A percentile compares a stretch with the other conserved stretches of the same genome.
Evolutionary conservation across 805 yeast genomes (phyloP).

Genomic region (Yamadazyma nakazawae): DNA sequence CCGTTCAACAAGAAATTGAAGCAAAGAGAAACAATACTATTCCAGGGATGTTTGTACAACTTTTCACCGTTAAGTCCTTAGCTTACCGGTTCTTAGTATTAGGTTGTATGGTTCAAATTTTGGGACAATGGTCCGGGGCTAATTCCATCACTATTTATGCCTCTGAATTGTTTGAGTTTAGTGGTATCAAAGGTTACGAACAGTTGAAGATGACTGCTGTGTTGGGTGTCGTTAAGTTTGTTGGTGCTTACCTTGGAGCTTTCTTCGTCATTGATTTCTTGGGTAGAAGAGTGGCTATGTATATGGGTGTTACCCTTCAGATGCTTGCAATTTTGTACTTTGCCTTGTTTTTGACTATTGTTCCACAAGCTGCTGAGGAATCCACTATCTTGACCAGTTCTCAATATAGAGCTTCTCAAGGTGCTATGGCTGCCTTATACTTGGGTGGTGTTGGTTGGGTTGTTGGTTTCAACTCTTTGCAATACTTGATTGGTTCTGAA

Average conservation of each 20-base stretch:
- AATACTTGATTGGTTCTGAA: constrained; percentile 54
- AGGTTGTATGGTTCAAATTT: constrained; percentile 42
- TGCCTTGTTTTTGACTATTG: constrained; percentile 44
- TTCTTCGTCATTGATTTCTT: constrained; percentile 52
- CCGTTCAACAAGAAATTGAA: constrained; percentile 33
- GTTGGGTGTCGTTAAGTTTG: constrained; percentile 52
- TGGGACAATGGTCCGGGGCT: constrained; percentile 62
- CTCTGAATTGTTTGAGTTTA: constrained; percentile 47
- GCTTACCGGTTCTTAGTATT: constrained; percentile 44
- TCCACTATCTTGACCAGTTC: constrained; percentile 27
- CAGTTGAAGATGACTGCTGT: constrained; percentile 48
- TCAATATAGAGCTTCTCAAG: constrained; percentile 37
- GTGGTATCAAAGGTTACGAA: constrained; percentile 44
- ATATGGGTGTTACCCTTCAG: constrained; percentile 47
- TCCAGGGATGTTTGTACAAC: constrained; percentile 32
- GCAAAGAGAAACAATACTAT: constrained; percentile 23
- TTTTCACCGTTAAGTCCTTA: constrained; percentile 27
- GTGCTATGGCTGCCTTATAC: constrained; percentile 50
- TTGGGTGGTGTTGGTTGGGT: constrained; percentile 57
- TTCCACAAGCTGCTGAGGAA: constrained; percentile 40
- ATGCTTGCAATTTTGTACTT: constrained; percentile 41
- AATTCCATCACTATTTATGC: constrained; percentile 56
- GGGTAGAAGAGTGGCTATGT: constrained; percentile 50
- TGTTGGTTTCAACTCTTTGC: constrained; percentile 55
- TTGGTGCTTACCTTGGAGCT: constrained; percentile 47